Base-by-base conservation (phyloP, 1,284 basidiomycete species). In the Chondrostereum purpureum region DNA sequence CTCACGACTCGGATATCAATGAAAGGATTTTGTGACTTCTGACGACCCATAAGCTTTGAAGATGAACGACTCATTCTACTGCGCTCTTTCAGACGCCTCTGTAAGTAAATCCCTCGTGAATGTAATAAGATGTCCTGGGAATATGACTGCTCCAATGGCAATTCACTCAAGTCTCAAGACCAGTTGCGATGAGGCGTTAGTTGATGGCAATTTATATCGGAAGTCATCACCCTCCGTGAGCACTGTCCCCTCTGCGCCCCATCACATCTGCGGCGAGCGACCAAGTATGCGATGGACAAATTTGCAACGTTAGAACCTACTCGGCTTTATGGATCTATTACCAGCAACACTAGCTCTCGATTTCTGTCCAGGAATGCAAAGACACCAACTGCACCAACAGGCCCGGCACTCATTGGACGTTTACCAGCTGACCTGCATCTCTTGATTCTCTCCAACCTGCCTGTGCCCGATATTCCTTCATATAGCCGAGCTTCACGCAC, bases 371-470 rank as follows among this genome's bases (percentile, higher is more conserved):
- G 56, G 47, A 51, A 44, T 22, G 52, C 51, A 46, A 56, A 50
- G 16, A 49, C 45, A 20, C 51, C 55, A 34, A 63, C 60, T 50
- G 50, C 59, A 0, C 44, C 55, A 35, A 53, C 56, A 20, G 54
- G 58, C 10, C 61, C 64, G 24, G 68, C 73, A 36, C 71, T 78
- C 49, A 75, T 94, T 44, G 92, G 92, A 6, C 76, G 77, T 21
- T 78, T 94, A 20, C 90, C 92, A 8, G 73, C 78, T 35, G 80
- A 85, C 54, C 66, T 93, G 3, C 83, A 94, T 58, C 66, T 87
- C 19, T 69, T 83, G 42, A 73, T 95, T 46, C 70, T 93, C 49
- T 66, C 72, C 4, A 75, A 80, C 59, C 70, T 92, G 16, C 80
- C 91, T 3, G 65, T 95, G 13, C 79, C 87, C 18, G 90, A 92